phyloP scores from a whole-genome alignment of 176 grass and related monocot species.

The Juncus inflexus region DNA sequence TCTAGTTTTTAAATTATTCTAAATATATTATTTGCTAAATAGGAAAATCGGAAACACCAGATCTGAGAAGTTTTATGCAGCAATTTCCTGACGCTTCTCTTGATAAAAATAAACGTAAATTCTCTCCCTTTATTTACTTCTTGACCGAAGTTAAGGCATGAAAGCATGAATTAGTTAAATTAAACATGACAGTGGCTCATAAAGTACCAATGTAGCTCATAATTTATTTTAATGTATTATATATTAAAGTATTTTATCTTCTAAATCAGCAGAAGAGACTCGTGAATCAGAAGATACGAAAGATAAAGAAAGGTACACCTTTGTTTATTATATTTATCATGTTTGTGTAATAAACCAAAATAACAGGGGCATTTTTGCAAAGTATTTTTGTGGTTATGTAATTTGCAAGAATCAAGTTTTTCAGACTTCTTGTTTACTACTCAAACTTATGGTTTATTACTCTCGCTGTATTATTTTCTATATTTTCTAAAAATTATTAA shows the following conservation, averaged over 20 bases:
- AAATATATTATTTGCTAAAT: not conserved
- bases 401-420: not conserved
- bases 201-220: too few relatives aligned
- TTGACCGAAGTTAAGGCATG: not conserved
- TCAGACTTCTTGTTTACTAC: not conserved
- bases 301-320: conserved; percentile 29
- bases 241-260: not conserved
- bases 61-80: conserved; percentile 45
- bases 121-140: not conserved
- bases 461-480: not conserved
- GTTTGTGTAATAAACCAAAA: too few relatives aligned
- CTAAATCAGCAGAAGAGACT: not conserved
- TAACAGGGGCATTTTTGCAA: too few relatives aligned
- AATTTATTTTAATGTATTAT: too few relatives aligned
- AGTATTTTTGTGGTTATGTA: not conserved
- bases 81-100: conserved; percentile 35
- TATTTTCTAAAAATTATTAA: not conserved
- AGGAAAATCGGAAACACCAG: conserved; percentile 37
- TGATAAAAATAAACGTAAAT: conserved; percentile 23
- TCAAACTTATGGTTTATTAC: not conserved
- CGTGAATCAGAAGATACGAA: conserved; percentile 17
- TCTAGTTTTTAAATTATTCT: not conserved
- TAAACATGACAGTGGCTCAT: too few relatives aligned
- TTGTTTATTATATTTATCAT: not conserved
- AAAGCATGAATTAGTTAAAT: not conserved